Percentiles rank a stretch among this genome's conserved stretches.
phyloP scores from a whole-genome alignment of 2,329 filamentous ascomycete species.

The Tolypocladium nubicola region DNA sequence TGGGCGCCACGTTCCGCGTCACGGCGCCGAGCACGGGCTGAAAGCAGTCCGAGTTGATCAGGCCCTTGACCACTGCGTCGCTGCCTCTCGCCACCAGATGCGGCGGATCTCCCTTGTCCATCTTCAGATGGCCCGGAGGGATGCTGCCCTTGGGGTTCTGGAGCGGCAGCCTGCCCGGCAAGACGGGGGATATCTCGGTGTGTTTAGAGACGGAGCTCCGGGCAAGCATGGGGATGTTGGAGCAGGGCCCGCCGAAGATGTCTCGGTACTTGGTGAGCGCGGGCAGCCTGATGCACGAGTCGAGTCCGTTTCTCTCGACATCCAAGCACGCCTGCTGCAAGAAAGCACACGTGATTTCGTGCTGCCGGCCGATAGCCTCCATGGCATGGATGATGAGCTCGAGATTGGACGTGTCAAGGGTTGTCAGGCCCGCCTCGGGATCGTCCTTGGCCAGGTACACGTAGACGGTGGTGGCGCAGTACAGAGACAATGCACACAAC shows the following conservation, averaged over 20 bases:
- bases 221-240: constrained; percentile 37
- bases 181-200: constrained; percentile 25
- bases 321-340: constrained; percentile 80
- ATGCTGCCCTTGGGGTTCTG: constrained; percentile 9
- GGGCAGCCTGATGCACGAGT: constrained; percentile 23
- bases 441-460: constrained; percentile 65
- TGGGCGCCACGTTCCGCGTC: constrained; percentile 16
- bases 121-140: constrained; percentile 1
- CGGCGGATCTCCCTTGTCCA: constrained; percentile 3
- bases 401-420: constrained; percentile 37
- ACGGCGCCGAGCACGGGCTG: constrained; percentile 20
- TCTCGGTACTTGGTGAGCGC: constrained; percentile 20
- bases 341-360: constrained; percentile 71
- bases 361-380: constrained; percentile 62
- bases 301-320: constrained; percentile 45
- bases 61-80: neutral
- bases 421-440: constrained; percentile 47
- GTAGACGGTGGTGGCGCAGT: constrained; percentile 76
- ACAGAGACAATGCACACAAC: constrained; percentile 61
- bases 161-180: constrained; percentile 35
- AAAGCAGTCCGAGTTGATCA: constrained; percentile 17
- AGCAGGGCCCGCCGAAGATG: constrained; percentile 15
- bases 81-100: neutral
- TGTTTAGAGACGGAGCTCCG: constrained; percentile 32
- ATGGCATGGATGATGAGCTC: constrained; percentile 73